These are phyloP conservation scores for Balamuthia mandrillaris DNA, from an alignment of 208 protist genomes.

Conservation along the genomic window DNA sequence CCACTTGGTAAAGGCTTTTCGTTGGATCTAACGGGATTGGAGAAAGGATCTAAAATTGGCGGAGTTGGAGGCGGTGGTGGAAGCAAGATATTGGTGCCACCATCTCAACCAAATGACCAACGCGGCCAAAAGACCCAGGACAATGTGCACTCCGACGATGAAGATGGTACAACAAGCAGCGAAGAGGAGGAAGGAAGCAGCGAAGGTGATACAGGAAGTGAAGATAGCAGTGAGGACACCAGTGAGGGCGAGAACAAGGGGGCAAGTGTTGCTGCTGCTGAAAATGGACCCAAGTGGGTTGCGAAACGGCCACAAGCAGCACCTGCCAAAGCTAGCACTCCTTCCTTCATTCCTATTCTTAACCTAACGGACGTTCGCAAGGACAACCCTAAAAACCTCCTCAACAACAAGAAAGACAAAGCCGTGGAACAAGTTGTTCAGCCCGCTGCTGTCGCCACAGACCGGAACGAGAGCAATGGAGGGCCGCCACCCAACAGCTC, in stretches of 20 bases:
- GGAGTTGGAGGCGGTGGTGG: neutral
- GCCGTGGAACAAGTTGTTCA: too few species aligned
- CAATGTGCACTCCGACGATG: neutral
- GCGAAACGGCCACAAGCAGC: neutral
- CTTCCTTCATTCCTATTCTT: too few species aligned
- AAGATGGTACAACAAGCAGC: neutral
- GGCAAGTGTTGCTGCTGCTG: neutral
- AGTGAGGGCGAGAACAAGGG: neutral
- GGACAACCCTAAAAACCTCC: too few species aligned
- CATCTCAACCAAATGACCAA: neutral
- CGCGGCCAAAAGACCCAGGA: neutral
- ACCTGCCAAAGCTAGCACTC: neutral
- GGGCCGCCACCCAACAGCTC: too few species aligned
- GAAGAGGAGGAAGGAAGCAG: neutral
- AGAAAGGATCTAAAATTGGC: neutral
- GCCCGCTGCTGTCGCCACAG: too few species aligned
- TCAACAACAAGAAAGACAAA: too few species aligned
- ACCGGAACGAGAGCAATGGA: too few species aligned
- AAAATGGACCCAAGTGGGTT: neutral
- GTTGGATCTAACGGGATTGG: neutral
- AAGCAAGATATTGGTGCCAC: neutral
- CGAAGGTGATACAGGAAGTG: neutral
- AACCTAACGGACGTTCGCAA: too few species aligned
- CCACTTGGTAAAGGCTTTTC: neutral
- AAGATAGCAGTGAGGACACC: neutral